Evolutionary conservation across 2,329 filamentous ascomycete species (phyloP).

Genomic region (Remersonia thermophila): DNA sequence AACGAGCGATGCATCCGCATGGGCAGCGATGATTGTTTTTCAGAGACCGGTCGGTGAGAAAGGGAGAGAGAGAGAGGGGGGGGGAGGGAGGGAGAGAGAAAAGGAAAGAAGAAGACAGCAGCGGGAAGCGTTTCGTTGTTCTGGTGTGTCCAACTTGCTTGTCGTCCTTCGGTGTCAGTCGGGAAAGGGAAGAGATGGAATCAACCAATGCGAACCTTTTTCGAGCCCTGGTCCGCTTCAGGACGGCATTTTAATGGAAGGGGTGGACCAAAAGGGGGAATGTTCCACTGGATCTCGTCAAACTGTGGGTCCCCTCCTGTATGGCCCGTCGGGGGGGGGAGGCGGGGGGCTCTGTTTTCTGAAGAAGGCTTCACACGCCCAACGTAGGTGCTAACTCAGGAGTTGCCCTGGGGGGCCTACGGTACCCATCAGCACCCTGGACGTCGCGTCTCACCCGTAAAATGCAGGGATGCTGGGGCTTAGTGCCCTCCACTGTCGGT

Average conservation of each 20-base stretch:
- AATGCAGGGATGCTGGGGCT: no score
- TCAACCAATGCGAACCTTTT: conserved; percentile 12
- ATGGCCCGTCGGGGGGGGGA: no score
- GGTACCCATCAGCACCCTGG: no score
- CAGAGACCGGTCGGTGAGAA: conserved; percentile 1
- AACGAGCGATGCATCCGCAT: conserved; percentile 17
- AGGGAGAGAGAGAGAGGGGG: no score
- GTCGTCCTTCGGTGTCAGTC: neutral
- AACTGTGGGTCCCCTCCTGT: conserved; percentile 3
- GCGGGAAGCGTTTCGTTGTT: no score
- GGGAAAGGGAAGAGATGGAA: conserved; percentile 3
- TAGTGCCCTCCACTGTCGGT: no score
- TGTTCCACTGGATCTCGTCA: conserved; percentile 4
- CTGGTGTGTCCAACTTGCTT: conserved; percentile 9
- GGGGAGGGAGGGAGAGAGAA: conserved; percentile 5
- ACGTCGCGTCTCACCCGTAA: no score
- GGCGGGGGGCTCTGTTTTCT: no score
- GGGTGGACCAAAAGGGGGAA: conserved; percentile 8
- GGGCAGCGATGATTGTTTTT: conserved; percentile 12
- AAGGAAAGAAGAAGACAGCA: conserved; percentile 3
- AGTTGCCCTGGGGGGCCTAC: no score
- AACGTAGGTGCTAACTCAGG: no score
- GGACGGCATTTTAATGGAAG: conserved; percentile 11
- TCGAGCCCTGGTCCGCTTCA: no score
- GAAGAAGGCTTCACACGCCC: no score